phyloP scores from a whole-genome alignment of 1,284 basidiomycete species.

The Ganoderma lingzhi region DNA sequence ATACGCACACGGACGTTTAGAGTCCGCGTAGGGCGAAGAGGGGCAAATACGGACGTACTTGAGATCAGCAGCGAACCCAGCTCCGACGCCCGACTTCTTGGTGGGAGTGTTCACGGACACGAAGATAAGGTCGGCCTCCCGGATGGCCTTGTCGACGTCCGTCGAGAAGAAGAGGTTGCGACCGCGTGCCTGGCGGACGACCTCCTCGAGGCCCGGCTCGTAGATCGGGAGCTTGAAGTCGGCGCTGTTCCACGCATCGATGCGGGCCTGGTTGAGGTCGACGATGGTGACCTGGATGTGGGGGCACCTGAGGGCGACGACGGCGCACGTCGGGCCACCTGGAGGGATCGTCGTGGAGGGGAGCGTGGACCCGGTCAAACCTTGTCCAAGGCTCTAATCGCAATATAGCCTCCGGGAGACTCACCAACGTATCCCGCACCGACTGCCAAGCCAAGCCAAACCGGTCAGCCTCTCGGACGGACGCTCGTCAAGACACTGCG shows the following conservation, averaged over 20 bases:
- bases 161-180: slow-evolving; percentile 98
- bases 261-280: slow-evolving; percentile 93
- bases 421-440: slow-evolving; percentile 97
- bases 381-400: slow-evolving; percentile 13
- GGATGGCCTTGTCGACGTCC: slow-evolving; percentile 93
- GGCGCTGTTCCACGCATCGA: slow-evolving; percentile 94
- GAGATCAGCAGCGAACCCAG: slow-evolving; percentile 97
- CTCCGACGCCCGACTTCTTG: slow-evolving; percentile 97
- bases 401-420: slow-evolving; percentile 38
- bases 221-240: slow-evolving; percentile 90
- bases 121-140: slow-evolving; percentile 92
- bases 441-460: slow-evolving; percentile 55
- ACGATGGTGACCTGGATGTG: slow-evolving; percentile 97
- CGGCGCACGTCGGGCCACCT: slow-evolving; percentile 95
- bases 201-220: slow-evolving; percentile 96
- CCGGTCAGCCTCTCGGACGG: slow-evolving; percentile 17
- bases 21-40: background rate
- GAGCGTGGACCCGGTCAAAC: background rate
- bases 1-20: slow-evolving; percentile 11
- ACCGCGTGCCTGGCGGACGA: slow-evolving; percentile 89
- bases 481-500: slow-evolving; percentile 9
- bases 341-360: too few relatives aligned
- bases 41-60: slow-evolving; percentile 64
- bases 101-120: slow-evolving; percentile 97
- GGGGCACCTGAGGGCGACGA: slow-evolving; percentile 95